These are phyloP conservation scores for Rubus idaeus DNA, from an alignment of 306 rosid species.

Conservation along the genomic window DNA sequence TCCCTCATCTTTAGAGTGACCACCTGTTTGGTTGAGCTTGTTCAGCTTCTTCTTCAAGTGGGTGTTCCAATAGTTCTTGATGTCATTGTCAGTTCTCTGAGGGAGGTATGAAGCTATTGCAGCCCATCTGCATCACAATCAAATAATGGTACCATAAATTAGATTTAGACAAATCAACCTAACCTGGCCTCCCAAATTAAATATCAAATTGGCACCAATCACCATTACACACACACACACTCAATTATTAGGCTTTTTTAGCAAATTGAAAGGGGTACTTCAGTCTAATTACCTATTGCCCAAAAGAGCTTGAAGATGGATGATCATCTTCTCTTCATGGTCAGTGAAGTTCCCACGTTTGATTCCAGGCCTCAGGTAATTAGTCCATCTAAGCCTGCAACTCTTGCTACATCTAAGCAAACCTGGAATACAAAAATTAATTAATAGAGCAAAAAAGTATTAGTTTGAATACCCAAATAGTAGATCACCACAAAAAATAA, in stretches of 20 bases:
- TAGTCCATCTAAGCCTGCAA: slow-evolving; percentile 94
- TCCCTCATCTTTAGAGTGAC: slow-evolving; percentile 27
- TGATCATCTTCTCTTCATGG: slow-evolving; percentile 91
- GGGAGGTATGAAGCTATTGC: slow-evolving; percentile 98
- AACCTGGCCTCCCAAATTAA: background rate
- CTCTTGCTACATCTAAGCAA: slow-evolving; percentile 87
- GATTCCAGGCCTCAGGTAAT: slow-evolving; percentile 91
- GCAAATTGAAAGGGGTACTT: background rate
- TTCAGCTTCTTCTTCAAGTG: slow-evolving; percentile 78
- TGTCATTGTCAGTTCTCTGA: slow-evolving; percentile 94
- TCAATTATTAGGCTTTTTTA: background rate
- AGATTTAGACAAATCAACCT: slow-evolving; percentile 10
- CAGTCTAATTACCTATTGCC: slow-evolving; percentile 72
- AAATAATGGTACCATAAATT: slow-evolving; percentile 22
- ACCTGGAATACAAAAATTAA: slow-evolving; percentile 40
- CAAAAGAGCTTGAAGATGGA: slow-evolving; percentile 94
- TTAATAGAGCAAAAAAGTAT: background rate
- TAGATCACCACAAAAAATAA: background rate
- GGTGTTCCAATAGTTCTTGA: slow-evolving; percentile 94
- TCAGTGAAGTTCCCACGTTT: slow-evolving; percentile 88
- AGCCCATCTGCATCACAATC: slow-evolving; percentile 73
- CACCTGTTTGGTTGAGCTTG: slow-evolving; percentile 44
- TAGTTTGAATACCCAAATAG: background rate
- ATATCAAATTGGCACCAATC: background rate
- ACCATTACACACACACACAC: background rate